Evolutionary conservation across 305 asterid genomes (phyloP).

Genomic region (Ajuga reptans): DNA sequence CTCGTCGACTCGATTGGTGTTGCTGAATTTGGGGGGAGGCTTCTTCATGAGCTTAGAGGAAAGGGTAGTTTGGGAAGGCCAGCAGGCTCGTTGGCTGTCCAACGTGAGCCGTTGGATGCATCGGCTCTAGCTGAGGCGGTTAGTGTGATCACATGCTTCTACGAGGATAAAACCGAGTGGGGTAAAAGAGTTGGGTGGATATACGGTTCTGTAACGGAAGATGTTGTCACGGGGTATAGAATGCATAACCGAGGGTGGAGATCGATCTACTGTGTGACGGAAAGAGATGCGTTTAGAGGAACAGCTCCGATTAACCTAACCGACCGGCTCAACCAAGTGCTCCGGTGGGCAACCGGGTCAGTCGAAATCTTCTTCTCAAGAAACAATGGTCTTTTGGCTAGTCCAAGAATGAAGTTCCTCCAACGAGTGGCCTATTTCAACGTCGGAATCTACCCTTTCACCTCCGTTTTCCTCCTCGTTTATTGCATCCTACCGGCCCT

Average conservation of each 20-base stretch:
- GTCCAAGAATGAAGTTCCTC: slow-evolving; percentile 71
- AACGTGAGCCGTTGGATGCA: slow-evolving; percentile 81
- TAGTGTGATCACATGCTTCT: slow-evolving; percentile 72
- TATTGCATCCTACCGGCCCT: slow-evolving; percentile 78
- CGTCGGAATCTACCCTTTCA: slow-evolving; percentile 83
- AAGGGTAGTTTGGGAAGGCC: slow-evolving; percentile 78
- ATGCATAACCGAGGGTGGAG: slow-evolving; percentile 95
- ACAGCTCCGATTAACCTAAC: slow-evolving; percentile 91
- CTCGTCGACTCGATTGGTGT: slow-evolving; percentile 68
- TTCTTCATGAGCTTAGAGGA: slow-evolving; percentile 66
- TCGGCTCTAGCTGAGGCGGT: slow-evolving; percentile 78
- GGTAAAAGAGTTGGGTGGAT: slow-evolving; percentile 91
- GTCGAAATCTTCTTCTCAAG: slow-evolving; percentile 85
- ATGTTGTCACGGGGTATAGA: slow-evolving; percentile 78
- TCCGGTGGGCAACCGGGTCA: slow-evolving; percentile 94
- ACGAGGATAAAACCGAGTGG: slow-evolving; percentile 91
- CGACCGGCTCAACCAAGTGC: slow-evolving; percentile 73
- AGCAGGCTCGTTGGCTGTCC: slow-evolving; percentile 71
- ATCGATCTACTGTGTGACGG: slow-evolving; percentile 71
- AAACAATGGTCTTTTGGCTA: slow-evolving; percentile 73
- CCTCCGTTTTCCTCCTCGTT: slow-evolving; percentile 68
- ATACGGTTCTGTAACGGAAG: slow-evolving; percentile 85
- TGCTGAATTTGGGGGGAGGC: slow-evolving; percentile 85
- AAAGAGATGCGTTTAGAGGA: slow-evolving; percentile 78
- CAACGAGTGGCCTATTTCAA: slow-evolving; percentile 84